Conservation (phyloP, 257 asterid species). For the Solanum pimpinellifolium region DNA sequence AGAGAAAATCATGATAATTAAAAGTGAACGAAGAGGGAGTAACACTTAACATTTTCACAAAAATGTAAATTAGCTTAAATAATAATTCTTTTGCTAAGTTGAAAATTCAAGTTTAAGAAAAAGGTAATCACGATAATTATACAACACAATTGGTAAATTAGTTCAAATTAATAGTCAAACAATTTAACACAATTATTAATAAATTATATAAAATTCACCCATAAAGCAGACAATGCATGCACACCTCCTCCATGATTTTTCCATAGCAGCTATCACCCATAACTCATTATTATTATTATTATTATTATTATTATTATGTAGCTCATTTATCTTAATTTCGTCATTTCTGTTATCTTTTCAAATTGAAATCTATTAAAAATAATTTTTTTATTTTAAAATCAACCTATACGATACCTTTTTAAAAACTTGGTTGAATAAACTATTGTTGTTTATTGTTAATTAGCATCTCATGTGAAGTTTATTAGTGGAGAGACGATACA, state of each 20-base stretch:
- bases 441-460: too few relatives aligned
- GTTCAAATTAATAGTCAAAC: not conserved
- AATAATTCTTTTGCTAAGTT: not conserved
- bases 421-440: too few relatives aligned
- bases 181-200: not conserved
- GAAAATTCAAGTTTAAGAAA: not conserved
- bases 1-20: too few relatives aligned
- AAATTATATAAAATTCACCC: not conserved
- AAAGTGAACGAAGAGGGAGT: too few relatives aligned
- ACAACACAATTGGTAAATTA: not conserved
- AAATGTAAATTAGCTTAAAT: not conserved
- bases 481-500: not conserved
- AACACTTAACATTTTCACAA: not conserved
- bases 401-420: accelerated
- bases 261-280: not conserved
- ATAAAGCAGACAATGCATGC: not conserved
- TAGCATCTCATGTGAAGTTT: not conserved
- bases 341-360: too few relatives aligned
- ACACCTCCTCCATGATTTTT: not conserved
- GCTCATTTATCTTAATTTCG: not conserved
- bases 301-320: too few relatives aligned
- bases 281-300: not conserved
- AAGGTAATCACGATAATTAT: not conserved
- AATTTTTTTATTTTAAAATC: not conserved
- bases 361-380: too few relatives aligned